Evolutionary conservation across 257 asterid species (phyloP).

Genomic region (Salvia rosmarinus): DNA sequence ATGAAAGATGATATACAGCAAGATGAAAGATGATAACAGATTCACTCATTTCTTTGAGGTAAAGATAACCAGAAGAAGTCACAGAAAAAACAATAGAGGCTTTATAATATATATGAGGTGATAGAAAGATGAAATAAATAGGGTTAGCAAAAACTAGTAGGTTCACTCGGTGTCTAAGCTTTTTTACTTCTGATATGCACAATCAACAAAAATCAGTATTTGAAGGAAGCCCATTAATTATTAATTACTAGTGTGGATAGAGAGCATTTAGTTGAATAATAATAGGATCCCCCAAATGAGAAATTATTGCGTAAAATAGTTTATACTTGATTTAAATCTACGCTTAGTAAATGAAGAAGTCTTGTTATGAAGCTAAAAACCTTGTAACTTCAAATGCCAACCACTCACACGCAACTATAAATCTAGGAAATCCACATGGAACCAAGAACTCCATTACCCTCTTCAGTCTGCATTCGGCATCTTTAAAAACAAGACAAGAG

Average conservation of each 20-base stretch:
- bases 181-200: not conserved
- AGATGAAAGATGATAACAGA: not conserved
- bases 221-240: conserved; percentile 1
- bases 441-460: not conserved
- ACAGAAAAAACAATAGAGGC: not conserved
- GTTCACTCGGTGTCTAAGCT: not conserved
- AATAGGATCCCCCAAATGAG: not conserved
- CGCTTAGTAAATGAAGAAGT: not conserved
- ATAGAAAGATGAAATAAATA: not conserved
- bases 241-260: not conserved
- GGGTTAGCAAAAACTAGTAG: not conserved
- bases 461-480: not conserved
- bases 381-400: conserved; percentile 4
- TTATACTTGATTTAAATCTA: not conserved
- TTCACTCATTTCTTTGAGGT: not conserved
- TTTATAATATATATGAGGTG: not conserved
- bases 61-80: not conserved
- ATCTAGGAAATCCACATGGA: not conserved
- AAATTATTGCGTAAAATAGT: not conserved
- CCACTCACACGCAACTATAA: not conserved
- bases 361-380: not conserved
- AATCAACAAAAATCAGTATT: conserved; percentile 10
- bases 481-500: not conserved
- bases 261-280: not conserved
- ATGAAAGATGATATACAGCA: not conserved